Percentiles rank a stretch among this genome's conserved stretches.
These are phyloP conservation scores for Paraphoma sp. DNA, from an alignment of 2,329 filamentous ascomycete species.

Conservation along the genomic window DNA sequence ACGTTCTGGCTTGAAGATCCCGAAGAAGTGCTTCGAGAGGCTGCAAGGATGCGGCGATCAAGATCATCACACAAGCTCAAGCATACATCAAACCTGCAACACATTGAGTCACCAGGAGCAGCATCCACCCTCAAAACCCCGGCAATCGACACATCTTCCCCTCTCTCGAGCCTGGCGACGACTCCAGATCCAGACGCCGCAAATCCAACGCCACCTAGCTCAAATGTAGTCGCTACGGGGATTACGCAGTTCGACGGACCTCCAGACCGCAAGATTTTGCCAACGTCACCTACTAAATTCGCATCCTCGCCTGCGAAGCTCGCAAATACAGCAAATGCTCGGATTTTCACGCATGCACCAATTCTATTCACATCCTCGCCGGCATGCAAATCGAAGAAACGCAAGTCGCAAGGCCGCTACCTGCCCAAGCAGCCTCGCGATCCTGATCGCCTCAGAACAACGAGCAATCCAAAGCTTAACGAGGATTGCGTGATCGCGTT, in stretches of 20 bases:
- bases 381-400: constrained; percentile 13
- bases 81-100: not conserved
- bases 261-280: not conserved
- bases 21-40: constrained; percentile 26
- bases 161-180: constrained; percentile 20
- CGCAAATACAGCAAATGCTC: not conserved
- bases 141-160: constrained; percentile 9
- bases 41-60: constrained; percentile 12
- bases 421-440: constrained; percentile 8
- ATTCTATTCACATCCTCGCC: not conserved
- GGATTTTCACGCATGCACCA: not conserved
- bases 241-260: not conserved
- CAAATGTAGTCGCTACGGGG: not conserved
- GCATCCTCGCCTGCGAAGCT: not conserved
- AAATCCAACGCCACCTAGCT: not conserved
- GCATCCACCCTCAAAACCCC: not conserved
- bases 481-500: constrained; percentile 44
- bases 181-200: constrained; percentile 11
- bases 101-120: not conserved
- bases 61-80: constrained; percentile 4
- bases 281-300: not conserved
- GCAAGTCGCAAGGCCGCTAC: constrained; percentile 6
- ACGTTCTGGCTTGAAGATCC: constrained; percentile 25
- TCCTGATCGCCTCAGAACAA: constrained; percentile 28
- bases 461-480: constrained; percentile 37